Base-by-base conservation (phyloP, 371 early-diverging fungal genomes). In the Mucor sp. region DNA sequence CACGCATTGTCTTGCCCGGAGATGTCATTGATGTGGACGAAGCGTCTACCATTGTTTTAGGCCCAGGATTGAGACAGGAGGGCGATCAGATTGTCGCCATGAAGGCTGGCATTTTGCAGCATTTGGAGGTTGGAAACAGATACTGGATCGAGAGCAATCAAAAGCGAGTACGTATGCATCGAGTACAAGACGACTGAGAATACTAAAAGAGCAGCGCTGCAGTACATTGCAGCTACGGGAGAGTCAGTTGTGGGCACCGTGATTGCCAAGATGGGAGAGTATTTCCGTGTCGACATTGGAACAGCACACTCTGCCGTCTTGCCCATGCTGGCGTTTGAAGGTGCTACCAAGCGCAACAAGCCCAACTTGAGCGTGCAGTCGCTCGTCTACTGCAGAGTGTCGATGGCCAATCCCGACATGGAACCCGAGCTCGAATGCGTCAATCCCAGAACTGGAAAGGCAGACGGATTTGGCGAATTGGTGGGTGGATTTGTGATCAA, bases 391-490 rank as follows among this genome's bases (percentile, higher is more conserved):
- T 95, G 91, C 28, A 86, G 94, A 37, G 87, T 98, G 1, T 74
- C 88, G 4, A 78, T 94, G 67, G 97, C 97, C 17, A 92, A 95
- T 79, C 90, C 89, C 69, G 95, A 97, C 77, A 96, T 98, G 94
- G 98, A 98, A 60, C 93, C 98, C 3, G 99, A 98, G 68, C 74
- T 98, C 19, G 94, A 94, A 68, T 98, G 98, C 77, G 75, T 90
- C 53, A 94, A 94, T 69, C 90, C 93, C 9, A 67, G 83, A 3
- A 89, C 89, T 0, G 87, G 87, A 41, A 90, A 86, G 69, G 85
- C 91, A 0, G 92, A 91, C 56, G 95, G 94, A 23, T 94, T 83
- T 84, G 96, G 96, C 25, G 91, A 89, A 76, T 76, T 96, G 41
- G 85, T 88, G 66, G 85, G 76, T 28, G 95, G 95, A 23, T 87